Evolutionary conservation across 306 rosid species (phyloP), one percentile per base, ranked within the genome.

Genomic region (Ochetophila trinervis): DNA sequence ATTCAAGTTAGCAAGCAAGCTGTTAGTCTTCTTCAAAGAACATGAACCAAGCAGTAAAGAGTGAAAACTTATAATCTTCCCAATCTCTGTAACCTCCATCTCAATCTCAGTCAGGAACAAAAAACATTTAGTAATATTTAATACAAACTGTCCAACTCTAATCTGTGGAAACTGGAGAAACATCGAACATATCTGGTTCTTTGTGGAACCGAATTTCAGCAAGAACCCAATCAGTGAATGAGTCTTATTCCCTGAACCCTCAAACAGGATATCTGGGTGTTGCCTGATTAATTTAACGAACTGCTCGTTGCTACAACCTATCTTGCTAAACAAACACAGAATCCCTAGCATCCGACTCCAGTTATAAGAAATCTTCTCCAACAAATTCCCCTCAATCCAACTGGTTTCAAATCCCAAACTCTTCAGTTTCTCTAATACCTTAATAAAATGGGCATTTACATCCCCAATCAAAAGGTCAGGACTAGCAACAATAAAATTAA

Each of bases 401-500:
- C 70, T 56, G 54, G 58, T 61, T 70, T 76, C 80, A 53, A 78
- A 76, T 45, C 85, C 83, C 65, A 70, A 30, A 83, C 66, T 57
- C 74, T 72, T 80, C 59, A 91, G 37, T 59, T 49, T 80, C 63
- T 66, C 88, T 60, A 91, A 66, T 21, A 82, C 87, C 82, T 71
- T 58, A 4, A 85, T 67, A 71, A 87, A 78, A 12, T 70, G 73
- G 22, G 49, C 23, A 49, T 82, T 71, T 52, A 75, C 80, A 77
- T 74, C 82, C 30, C 91, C 91, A 75, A 82, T 61, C 87, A 91
- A 83, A 68, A 88, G 66, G 44, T 60, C 57, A n/a, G 98, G 96
- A 35, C 81, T 80, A 47, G 64, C 68, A 73, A 73, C 68, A 78
- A 87, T 35, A 53, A 78, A 70, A 51, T 69, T 74, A 24, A 69